Conservation (phyloP, 225 moss, liverwort and hornwort genomes). For the Marchantia polymorpha region DNA sequence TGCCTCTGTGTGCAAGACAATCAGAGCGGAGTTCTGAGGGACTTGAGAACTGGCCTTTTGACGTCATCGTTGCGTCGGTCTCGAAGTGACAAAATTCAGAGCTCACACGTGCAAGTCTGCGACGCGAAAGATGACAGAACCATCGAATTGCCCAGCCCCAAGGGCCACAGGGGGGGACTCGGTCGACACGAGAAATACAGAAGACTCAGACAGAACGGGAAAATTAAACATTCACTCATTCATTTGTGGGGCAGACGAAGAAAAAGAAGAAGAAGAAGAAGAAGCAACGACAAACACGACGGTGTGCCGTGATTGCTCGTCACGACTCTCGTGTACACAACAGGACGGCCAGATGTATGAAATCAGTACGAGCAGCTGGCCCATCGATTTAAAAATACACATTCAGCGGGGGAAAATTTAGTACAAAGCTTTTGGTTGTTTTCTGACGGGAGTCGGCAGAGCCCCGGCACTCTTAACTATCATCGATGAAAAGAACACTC, state of each 20-base stretch:
- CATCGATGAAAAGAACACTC: background rate
- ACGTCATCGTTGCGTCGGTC: background rate
- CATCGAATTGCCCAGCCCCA: background rate
- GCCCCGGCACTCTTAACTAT: background rate
- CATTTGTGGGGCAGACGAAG: no score
- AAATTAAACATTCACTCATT: no score
- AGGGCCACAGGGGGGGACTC: background rate
- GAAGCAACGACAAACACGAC: background rate
- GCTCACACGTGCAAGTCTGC: background rate
- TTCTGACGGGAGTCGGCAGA: background rate
- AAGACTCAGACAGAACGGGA: no score
- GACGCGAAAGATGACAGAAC: background rate
- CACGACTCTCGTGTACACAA: background rate
- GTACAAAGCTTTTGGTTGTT: background rate
- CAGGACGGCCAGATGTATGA: background rate
- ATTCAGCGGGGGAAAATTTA: background rate
- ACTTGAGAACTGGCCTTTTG: background rate
- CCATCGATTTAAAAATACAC: background rate
- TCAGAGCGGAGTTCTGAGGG: background rate
- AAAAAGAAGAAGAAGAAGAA: background rate
- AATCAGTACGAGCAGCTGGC: background rate
- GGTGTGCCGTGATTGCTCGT: background rate
- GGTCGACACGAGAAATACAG: background rate
- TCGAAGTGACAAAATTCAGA: background rate
- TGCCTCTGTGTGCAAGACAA: no score